A percentile compares a stretch with the other conserved stretches of the same genome.
Conservation (phyloP, 139 green algal genomes). For the Dunaliella sp. region DNA sequence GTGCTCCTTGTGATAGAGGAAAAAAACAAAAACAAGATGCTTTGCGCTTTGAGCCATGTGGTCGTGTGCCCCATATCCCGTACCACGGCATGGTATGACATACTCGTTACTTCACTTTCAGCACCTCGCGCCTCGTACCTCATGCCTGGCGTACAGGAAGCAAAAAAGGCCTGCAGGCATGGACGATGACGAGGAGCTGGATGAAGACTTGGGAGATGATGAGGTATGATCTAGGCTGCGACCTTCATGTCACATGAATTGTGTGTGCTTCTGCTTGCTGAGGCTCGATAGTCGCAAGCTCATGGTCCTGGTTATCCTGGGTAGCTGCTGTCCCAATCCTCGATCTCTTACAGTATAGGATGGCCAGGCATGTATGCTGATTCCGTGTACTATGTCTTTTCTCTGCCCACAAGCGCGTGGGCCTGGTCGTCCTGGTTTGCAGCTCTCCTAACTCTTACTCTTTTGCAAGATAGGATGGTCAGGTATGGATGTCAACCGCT, state of each 20-base stretch:
- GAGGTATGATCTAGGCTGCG: background rate
- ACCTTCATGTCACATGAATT: background rate
- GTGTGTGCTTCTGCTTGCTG: background rate
- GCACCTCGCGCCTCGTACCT: background rate
- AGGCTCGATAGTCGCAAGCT: background rate
- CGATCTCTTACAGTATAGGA: no score
- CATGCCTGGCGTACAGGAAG: background rate
- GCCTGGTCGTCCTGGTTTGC: no score
- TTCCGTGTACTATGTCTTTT: background rate
- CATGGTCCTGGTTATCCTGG: background rate
- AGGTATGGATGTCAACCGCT: background rate
- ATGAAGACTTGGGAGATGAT: background rate
- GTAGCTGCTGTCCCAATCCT: no score
- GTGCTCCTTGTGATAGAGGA: background rate
- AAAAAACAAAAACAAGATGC: background rate
- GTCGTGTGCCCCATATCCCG: background rate
- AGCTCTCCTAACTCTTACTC: no score
- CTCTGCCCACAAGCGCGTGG: background rate
- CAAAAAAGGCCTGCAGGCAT: background rate
- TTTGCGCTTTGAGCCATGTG: background rate
- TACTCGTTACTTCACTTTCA: no score
- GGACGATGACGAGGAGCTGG: background rate
- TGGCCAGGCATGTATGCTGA: background rate
- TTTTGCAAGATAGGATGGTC: background rate
- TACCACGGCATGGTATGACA: no score